A percentile compares a stretch with the other conserved stretches of the same genome.
phyloP scores from a whole-genome alignment of 805 yeast genomes.

The Babjeviella inositovora region DNA sequence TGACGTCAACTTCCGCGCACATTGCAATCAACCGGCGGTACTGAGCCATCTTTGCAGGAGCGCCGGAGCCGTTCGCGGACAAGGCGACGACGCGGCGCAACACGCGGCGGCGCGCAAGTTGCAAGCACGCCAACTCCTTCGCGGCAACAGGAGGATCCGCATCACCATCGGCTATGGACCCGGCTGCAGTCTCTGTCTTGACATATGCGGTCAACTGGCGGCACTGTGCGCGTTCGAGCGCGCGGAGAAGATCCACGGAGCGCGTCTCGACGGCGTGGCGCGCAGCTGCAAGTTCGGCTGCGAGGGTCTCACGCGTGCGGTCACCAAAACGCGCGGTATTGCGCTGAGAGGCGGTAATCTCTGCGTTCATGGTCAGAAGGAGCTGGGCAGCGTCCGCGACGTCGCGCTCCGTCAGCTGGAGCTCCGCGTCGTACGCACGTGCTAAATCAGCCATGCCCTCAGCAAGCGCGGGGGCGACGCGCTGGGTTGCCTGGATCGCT shows the following conservation, averaged over 20 bases:
- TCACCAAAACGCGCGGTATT: too few relatives aligned
- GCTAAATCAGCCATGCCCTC: conserved; percentile 30
- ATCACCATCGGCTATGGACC: conserved; percentile 25
- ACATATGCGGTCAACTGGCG: conserved; percentile 34
- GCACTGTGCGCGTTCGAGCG: conserved; percentile 30
- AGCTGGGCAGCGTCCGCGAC: too few relatives aligned
- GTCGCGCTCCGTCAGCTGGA: too few relatives aligned
- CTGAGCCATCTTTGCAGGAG: conserved; percentile 48
- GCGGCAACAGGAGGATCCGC: too few relatives aligned
- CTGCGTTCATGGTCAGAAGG: too few relatives aligned
- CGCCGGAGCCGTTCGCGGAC: too few relatives aligned
- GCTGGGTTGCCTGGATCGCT: conserved; percentile 34
- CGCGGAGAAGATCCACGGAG: conserved; percentile 6
- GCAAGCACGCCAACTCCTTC: too few relatives aligned
- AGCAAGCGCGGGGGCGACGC: conserved; percentile 30
- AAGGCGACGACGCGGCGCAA: too few relatives aligned
- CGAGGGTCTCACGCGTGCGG: too few relatives aligned
- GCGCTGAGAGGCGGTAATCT: too few relatives aligned
- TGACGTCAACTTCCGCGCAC: conserved; percentile 63
- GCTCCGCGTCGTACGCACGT: too few relatives aligned
- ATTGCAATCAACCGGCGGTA: conserved; percentile 65
- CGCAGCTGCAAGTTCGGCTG: conserved; percentile 34
- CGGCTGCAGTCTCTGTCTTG: conserved; percentile 29
- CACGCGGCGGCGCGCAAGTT: too few relatives aligned
- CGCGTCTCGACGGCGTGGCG: conserved; percentile 25